Evolutionary conservation across 1,139 yeast genomes (phyloP), one percentile per base, ranked within the genome.

Genomic region (Suzukiozyma palmioleophila): DNA sequence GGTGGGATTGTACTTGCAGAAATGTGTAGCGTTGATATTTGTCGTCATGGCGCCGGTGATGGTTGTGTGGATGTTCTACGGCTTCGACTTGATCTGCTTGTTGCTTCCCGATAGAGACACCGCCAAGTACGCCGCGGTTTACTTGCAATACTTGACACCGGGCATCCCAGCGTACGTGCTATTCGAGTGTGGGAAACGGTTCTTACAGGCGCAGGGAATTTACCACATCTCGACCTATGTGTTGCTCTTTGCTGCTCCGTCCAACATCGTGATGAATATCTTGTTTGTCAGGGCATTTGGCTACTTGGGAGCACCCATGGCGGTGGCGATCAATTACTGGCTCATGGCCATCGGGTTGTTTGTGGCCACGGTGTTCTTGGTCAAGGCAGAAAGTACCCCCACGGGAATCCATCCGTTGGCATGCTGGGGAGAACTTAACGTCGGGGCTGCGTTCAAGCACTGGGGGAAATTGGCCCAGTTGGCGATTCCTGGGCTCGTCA

Each of bases 191-290:
- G 75, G 82, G 32, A 84, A 84, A 52, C 79, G 84, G 52, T 84
- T 71, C 52, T 65, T 84, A 45, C 92, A 84, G 57, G 81, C 89
- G 26, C 94, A 84, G 60, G 89, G 89, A 9, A 75, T 84, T 15
- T 84, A 83, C 58, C 88, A 84, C 57, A 89, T 89, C 1, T 82
- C 89, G 6, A 83, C 90, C 1, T 78, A 81, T 47, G 85, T 83
- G 12, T 66, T 84, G 35, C 57, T 77, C 7, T 51, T 84, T 24
- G 83, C 87, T 55, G 90, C 90, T 2, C 83, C 83, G 4, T 62
- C 73, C 2, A 77, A 77, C 49, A 71, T 74, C 14, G 39, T 72
- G 6, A 66, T 76, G 77, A 77, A 75, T 49, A 60, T 64, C 39
- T 38, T 60, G 3, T 66, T 77, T 31, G 70, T 60, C 26, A 54